Conservation (phyloP, 208 protist genomes). For the Histomonas meleagridis region DNA sequence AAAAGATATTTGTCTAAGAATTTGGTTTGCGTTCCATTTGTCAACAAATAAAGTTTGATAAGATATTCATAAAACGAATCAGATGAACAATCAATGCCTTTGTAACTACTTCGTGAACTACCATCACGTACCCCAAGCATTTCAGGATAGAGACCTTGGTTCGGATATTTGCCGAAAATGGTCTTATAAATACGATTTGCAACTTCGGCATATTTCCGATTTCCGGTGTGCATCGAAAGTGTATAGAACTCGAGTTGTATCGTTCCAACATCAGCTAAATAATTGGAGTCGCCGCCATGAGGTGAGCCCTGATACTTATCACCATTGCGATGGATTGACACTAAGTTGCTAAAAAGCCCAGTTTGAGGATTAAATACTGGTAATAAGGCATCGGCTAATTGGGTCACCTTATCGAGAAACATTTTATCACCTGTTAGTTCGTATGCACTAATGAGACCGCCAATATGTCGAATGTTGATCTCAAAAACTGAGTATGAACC, state of each 20-base stretch:
- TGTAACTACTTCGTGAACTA: too few relatives aligned
- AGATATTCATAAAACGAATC: conserved; percentile 36
- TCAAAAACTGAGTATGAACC: conserved; percentile 56
- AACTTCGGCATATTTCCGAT: not conserved
- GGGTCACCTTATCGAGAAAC: conserved; percentile 36
- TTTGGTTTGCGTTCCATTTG: not conserved
- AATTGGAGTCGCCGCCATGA: not conserved
- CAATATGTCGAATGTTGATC: conserved; percentile 59
- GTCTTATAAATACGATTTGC: not conserved
- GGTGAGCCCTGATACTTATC: not conserved
- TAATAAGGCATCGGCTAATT: not conserved
- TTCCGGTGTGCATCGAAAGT: not conserved
- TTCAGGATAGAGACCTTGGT: too few relatives aligned
- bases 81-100: too few relatives aligned
- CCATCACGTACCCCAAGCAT: too few relatives aligned
- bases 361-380: not conserved
- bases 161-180: too few relatives aligned
- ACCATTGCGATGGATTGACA: not conserved
- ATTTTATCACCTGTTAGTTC: conserved; percentile 52
- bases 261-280: not conserved
- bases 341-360: not conserved
- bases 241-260: not conserved
- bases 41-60: not conserved
- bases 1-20: not conserved
- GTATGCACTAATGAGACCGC: conserved; percentile 59